phyloP scores from a whole-genome alignment of 2,329 filamentous ascomycete species.

The Rutstroemia sydowiana region DNA sequence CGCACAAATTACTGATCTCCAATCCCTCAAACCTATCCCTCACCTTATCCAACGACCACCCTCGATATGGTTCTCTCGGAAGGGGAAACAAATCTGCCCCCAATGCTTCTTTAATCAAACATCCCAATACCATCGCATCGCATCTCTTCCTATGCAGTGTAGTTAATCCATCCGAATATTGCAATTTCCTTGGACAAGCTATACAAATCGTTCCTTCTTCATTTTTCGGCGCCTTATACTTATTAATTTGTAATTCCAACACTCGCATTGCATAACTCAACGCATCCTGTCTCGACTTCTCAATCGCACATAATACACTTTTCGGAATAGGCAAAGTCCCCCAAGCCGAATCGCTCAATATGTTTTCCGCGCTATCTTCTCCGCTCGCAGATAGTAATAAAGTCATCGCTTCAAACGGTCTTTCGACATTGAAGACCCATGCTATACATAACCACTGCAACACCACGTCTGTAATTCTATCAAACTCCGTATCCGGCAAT shows the following conservation, averaged over 20 bases:
- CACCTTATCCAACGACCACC: background rate
- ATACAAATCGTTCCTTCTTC: background rate
- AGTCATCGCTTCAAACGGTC: slow-evolving; percentile 1
- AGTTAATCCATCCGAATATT: background rate
- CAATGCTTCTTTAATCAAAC: background rate
- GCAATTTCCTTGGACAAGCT: background rate
- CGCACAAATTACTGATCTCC: background rate
- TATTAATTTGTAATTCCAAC: background rate
- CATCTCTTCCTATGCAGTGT: slow-evolving; percentile 1
- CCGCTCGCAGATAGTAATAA: background rate
- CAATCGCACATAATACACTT: background rate
- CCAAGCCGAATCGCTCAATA: background rate
- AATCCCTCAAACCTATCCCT: background rate
- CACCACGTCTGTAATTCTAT: background rate
- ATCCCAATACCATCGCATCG: slow-evolving; percentile 2
- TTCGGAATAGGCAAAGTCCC: background rate
- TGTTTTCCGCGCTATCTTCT: slow-evolving; percentile 1
- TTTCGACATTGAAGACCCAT: slow-evolving; percentile 3
- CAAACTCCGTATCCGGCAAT: background rate
- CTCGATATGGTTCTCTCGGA: background rate
- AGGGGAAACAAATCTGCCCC: background rate
- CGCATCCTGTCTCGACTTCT: no score
- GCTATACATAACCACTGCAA: slow-evolving; percentile 7
- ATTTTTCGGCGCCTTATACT: background rate
- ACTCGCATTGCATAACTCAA: no score